A percentile compares a stretch with the other conserved stretches of the same genome.
These are phyloP conservation scores for Geum urbanum DNA, from an alignment of 306 rosid genomes.

Conservation along the genomic window DNA sequence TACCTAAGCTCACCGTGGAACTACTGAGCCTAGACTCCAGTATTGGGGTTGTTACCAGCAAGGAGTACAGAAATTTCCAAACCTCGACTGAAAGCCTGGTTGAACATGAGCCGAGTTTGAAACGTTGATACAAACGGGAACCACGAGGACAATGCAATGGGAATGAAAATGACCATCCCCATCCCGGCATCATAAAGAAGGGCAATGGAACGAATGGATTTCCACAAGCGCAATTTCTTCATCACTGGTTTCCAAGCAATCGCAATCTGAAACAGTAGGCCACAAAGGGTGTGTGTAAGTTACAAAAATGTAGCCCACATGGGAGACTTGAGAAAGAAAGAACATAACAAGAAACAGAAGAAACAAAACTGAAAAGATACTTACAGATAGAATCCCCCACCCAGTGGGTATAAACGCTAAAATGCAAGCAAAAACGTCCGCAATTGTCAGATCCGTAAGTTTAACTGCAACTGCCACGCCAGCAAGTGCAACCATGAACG, in stretches of 20 bases:
- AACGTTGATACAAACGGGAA: constrained; percentile 91
- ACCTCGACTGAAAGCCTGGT: constrained; percentile 95
- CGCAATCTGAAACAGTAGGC: constrained; percentile 59
- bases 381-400: constrained; percentile 89
- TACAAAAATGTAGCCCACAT: not conserved
- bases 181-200: constrained; percentile 89
- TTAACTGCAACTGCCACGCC: constrained; percentile 68
- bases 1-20: not conserved
- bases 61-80: constrained; percentile 85
- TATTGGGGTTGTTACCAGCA: constrained; percentile 84
- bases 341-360: not conserved
- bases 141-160: constrained; percentile 79
- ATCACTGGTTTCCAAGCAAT: constrained; percentile 85
- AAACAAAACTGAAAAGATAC: constrained; percentile 29
- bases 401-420: constrained; percentile 91
- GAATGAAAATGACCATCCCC: constrained; percentile 89
- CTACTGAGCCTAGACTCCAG: constrained; percentile 38
- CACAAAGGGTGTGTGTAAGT: not conserved
- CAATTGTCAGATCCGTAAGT: constrained; percentile 43
- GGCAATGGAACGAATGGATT: constrained; percentile 74
- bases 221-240: constrained; percentile 73
- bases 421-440: constrained; percentile 75
- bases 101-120: constrained; percentile 95
- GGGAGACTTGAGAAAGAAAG: not conserved
- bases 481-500: constrained; percentile 72